Evolutionary conservation across 768 basidiomycete species (phyloP).

Genomic region (Russula olivacea): DNA sequence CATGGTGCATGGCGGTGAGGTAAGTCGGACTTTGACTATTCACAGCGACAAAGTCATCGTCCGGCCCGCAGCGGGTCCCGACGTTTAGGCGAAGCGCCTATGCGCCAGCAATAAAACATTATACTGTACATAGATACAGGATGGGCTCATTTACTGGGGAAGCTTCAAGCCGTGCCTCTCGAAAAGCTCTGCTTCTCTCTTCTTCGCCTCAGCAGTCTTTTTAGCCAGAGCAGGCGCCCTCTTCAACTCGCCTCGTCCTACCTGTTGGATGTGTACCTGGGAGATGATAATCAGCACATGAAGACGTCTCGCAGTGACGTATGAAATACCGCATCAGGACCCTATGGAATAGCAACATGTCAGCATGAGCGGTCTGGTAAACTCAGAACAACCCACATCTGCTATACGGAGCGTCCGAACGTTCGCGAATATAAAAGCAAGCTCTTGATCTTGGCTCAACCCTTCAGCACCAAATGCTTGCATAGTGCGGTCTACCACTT

Average conservation of each 20-base stretch:
- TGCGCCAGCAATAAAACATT: too few species aligned
- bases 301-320: background rate
- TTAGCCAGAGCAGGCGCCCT: constrained; percentile 58
- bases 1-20: constrained; percentile 11
- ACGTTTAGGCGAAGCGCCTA: background rate
- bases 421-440: constrained; percentile 72
- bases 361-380: background rate
- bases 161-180: constrained; percentile 56
- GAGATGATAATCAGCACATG: constrained; percentile 19
- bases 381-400: constrained; percentile 48
- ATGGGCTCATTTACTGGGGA: constrained; percentile 38
- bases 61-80: background rate
- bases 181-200: constrained; percentile 56
- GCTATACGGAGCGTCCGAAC: constrained; percentile 85
- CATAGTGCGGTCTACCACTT: constrained; percentile 90
- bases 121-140: too few species aligned
- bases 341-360: constrained; percentile 38
- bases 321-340: constrained; percentile 65
- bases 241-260: constrained; percentile 83
- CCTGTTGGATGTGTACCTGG: constrained; percentile 91
- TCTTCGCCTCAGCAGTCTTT: constrained; percentile 48
- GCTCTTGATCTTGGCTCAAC: constrained; percentile 79
- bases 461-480: constrained; percentile 98
- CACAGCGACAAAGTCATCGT: background rate
- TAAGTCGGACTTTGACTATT: background rate